Percentiles rank a stretch among this genome's conserved stretches.
Conservation (phyloP, 495 filamentous ascomycete species). For the Penicillium tannophilum region DNA sequence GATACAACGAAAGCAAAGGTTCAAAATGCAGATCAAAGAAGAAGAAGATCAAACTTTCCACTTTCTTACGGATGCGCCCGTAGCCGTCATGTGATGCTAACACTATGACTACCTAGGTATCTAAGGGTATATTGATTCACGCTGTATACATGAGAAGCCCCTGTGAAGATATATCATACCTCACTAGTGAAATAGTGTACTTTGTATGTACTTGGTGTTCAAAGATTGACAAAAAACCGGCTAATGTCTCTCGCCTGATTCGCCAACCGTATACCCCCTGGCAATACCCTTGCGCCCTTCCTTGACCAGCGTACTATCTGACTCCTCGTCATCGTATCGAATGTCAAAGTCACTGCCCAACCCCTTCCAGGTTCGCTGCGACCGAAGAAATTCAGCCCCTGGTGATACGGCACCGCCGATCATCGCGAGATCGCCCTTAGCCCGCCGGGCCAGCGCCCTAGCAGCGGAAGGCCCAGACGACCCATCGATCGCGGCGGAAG, state of each 20-base stretch:
- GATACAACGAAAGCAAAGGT: background rate
- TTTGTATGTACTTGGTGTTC: background rate
- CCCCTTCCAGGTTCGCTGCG: constrained; percentile 87
- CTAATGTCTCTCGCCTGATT: constrained; percentile 44
- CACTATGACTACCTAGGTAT: background rate
- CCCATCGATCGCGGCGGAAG: constrained; percentile 35
- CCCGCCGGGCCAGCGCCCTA: constrained; percentile 57
- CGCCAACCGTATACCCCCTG: constrained; percentile 82
- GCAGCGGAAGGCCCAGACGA: constrained; percentile 35
- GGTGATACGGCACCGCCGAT: constrained; percentile 85
- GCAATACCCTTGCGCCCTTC: constrained; percentile 89
- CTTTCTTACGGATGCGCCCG: constrained; percentile 25
- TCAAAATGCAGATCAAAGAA: background rate
- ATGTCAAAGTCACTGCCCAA: constrained; percentile 84
- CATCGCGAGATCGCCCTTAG: constrained; percentile 69
- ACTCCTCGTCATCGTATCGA: constrained; percentile 63
- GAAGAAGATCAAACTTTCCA: background rate
- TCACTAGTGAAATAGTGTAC: background rate
- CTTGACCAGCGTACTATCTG: constrained; percentile 61
- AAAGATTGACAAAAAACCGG: background rate
- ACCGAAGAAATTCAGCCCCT: constrained; percentile 81
- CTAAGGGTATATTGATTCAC: background rate
- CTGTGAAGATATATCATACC: constrained; percentile 1
- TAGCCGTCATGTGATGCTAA: constrained; percentile 32
- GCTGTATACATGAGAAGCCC: background rate